Percentiles rank a stretch among this genome's conserved stretches.
Evolutionary conservation across 345 rosid species (phyloP).

Genomic region (Populus davidiana): DNA sequence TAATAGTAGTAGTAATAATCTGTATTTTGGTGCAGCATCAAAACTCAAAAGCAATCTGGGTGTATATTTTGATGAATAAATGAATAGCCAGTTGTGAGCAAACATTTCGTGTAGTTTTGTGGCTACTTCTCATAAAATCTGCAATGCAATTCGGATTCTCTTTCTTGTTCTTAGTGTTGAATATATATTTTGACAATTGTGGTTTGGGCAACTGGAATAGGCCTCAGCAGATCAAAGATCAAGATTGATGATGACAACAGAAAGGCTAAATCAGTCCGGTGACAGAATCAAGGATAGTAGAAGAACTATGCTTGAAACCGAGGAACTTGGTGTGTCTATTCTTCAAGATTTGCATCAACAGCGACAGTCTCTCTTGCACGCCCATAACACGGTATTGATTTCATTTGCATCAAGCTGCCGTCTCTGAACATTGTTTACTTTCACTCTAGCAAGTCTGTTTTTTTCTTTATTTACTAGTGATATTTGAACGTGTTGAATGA

Average conservation of each 20-base stretch:
- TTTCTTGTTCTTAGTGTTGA: background rate
- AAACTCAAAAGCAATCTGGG: background rate
- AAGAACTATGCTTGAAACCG: slow-evolving; percentile 93
- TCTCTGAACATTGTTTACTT: background rate
- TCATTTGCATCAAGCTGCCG: background rate
- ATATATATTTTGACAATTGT: background rate
- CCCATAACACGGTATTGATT: slow-evolving; percentile 57
- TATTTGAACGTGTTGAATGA: background rate
- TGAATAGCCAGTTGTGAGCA: background rate
- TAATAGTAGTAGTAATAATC: background rate
- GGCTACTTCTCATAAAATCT: background rate
- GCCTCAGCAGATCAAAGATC: slow-evolving; percentile 90
- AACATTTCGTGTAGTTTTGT: background rate
- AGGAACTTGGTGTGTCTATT: slow-evolving; percentile 95
- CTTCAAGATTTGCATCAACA: slow-evolving; percentile 92
- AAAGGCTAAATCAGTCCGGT: slow-evolving; percentile 55
- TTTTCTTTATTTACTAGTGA: background rate
- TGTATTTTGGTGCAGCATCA: background rate
- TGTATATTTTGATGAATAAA: background rate
- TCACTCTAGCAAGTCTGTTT: background rate
- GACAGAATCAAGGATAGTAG: slow-evolving; percentile 85
- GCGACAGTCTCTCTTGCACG: slow-evolving; percentile 76
- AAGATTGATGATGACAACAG: slow-evolving; percentile 80
- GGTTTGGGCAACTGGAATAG: slow-evolving; percentile 34
- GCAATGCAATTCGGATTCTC: background rate